phyloP scores from a whole-genome alignment of 163 green algal species.

The Volvox carteri region DNA sequence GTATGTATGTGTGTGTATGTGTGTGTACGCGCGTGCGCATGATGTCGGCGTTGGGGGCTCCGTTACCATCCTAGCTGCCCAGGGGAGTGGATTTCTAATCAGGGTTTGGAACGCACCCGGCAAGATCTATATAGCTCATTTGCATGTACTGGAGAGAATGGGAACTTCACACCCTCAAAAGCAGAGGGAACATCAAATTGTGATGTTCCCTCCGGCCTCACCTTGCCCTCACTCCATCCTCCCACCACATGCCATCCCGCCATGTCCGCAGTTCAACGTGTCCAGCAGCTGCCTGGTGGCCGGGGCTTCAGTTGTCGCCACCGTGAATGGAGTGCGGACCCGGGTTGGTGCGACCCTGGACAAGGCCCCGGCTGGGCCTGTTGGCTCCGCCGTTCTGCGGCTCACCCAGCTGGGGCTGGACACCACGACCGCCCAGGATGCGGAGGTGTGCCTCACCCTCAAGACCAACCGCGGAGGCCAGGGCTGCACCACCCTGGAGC shows the following conservation, averaged over 20 bases:
- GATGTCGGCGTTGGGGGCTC: background rate
- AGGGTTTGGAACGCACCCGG: background rate
- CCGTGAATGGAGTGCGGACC: conserved; percentile 10
- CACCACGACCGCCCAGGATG: background rate
- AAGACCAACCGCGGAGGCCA: background rate
- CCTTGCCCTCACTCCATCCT: background rate
- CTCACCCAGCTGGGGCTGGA: conserved; percentile 26
- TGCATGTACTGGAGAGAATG: too few relatives aligned
- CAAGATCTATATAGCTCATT: background rate
- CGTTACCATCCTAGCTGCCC: background rate
- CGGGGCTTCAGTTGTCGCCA: background rate
- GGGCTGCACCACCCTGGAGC: conserved; percentile 12
- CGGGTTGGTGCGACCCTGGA: background rate
- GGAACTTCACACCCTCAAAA: too few relatives aligned
- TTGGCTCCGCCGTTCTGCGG: background rate
- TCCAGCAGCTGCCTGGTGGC: background rate
- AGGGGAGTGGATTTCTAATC: background rate
- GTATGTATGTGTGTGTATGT: too few relatives aligned
- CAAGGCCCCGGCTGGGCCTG: background rate
- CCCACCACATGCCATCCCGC: background rate
- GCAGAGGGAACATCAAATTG: too few relatives aligned
- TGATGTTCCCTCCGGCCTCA: too few relatives aligned
- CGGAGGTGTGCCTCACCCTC: conserved; percentile 27
- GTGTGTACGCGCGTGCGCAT: too few relatives aligned
- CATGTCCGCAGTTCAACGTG: conserved; percentile 9